phyloP scores from a whole-genome alignment of 192 early-diverging fungal species.

The Physocladia obscura region DNA sequence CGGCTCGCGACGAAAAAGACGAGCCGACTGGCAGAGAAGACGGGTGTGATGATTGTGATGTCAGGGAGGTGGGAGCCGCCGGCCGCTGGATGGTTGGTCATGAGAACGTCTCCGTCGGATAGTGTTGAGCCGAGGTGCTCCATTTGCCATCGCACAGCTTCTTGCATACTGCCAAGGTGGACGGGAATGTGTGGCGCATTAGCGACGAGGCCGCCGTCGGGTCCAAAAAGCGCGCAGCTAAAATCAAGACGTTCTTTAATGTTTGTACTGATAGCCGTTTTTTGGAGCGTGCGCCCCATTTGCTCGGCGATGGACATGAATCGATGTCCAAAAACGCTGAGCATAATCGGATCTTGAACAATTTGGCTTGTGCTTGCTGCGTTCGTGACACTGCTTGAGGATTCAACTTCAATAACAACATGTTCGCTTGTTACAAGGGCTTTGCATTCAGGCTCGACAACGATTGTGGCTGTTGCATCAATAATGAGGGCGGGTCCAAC shows the following conservation, averaged over 20 bases:
- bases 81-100: slow-evolving; percentile 94
- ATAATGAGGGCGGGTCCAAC: slow-evolving; percentile 87
- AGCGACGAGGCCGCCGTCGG: slow-evolving; percentile 67
- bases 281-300: slow-evolving; percentile 92
- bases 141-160: slow-evolving; percentile 92
- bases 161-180: slow-evolving; percentile 90
- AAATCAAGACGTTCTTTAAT: slow-evolving; percentile 99
- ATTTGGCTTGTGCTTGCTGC: slow-evolving; percentile 40
- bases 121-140: slow-evolving; percentile 64
- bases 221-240: slow-evolving; percentile 93
- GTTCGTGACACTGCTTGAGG: slow-evolving; percentile 25
- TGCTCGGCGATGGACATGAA: slow-evolving; percentile 99
- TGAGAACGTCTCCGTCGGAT: slow-evolving; percentile 86
- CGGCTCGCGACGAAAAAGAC: slow-evolving; percentile 95
- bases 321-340: slow-evolving; percentile 90
- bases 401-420: slow-evolving; percentile 33
- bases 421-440: slow-evolving; percentile 72
- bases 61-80: slow-evolving; percentile 91
- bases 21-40: slow-evolving; percentile 75
- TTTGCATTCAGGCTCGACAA: slow-evolving; percentile 78
- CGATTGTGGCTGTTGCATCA: slow-evolving; percentile 83
- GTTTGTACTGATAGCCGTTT: slow-evolving; percentile 93
- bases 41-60: slow-evolving; percentile 95
- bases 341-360: slow-evolving; percentile 78
- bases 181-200: slow-evolving; percentile 58